Conservation (phyloP, 2,329 filamentous ascomycete species). For the Diplodia sapinea region DNA sequence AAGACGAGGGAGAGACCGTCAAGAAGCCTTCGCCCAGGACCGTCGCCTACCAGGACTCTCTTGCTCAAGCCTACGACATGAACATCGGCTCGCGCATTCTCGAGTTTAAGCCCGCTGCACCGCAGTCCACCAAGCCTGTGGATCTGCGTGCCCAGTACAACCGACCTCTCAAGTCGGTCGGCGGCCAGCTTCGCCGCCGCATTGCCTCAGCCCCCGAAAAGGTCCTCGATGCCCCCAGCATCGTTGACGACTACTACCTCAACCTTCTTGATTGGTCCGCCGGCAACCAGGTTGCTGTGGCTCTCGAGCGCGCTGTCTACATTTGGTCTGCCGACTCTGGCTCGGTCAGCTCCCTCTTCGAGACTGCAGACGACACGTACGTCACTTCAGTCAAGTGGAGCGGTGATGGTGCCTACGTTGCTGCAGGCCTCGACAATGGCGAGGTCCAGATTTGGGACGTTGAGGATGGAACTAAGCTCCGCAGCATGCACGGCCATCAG, state of each 20-base stretch:
- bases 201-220: constrained; percentile 95
- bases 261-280: constrained; percentile 99
- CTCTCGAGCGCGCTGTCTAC: constrained; percentile 94
- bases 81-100: constrained; percentile 94
- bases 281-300: constrained; percentile 96
- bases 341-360: constrained; percentile 83
- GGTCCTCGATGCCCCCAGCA: constrained; percentile 91
- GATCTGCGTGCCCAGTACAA: constrained; percentile 98
- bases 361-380: constrained; percentile 89
- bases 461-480: constrained; percentile 90
- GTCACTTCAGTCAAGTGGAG: constrained; percentile 99
- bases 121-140: constrained; percentile 97
- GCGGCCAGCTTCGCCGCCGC: constrained; percentile 86
- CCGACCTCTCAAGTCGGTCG: constrained; percentile 82
- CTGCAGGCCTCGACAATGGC: constrained; percentile 90
- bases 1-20: constrained; percentile 66
- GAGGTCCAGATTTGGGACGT: constrained; percentile 99
- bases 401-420: constrained; percentile 93
- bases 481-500: constrained; percentile 98
- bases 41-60: constrained; percentile 87
- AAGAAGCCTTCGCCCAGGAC: constrained; percentile 84
- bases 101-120: constrained; percentile 97
- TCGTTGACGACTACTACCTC: constrained; percentile 98
- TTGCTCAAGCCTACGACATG: constrained; percentile 90
- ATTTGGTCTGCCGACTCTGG: constrained; percentile 98